Evolutionary conservation across 352 stramenopile genomes (phyloP), one percentile per base, ranked within the genome.

Genomic region (Phytophthora hibernalis): DNA sequence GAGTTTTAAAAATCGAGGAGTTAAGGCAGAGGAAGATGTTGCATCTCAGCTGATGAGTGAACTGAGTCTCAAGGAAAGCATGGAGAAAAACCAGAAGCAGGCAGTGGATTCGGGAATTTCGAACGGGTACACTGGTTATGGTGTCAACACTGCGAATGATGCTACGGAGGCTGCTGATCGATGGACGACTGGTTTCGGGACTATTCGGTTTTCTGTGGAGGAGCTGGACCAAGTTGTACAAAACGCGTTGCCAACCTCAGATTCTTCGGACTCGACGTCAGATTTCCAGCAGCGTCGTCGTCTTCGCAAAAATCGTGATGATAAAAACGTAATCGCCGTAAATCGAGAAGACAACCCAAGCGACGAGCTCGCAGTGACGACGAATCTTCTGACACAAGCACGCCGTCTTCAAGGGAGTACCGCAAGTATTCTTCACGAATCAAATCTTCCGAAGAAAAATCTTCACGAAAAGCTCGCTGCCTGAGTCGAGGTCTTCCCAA

Each of bases 231-330:
- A 57, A 52, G 77, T 82, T 28, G 63, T 73, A 8, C 62, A 79
- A 7, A 72, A 85, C 13, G 74, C 72, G 1, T 33, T 85, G 3
- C 77, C 74, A 12, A 67, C 68, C 0, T 77, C 69, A 1, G 68
- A 80, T 24, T 76, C 72, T 22, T 85, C 77, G 0, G 74, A 83
- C 35, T 74, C 68, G 9, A 61, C 65, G 0, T 71, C 69, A 11
- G 65, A 77, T 18, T 47, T 75, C 28, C 62, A 69, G 18, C 45
- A 13, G 22, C 52, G 22, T 57, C 67, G 38, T 3, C 50, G 33
- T 24, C 13, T 12, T 12, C 61, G 54, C 18, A 74, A 61, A 55
- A 20, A 48, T n/a, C 21, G 40, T 10, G 24, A 57, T 9, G 26
- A 62, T 15, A 54, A 44, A 24, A 59, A 20, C 20, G 22, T 5